phyloP scores from a whole-genome alignment of 2,329 filamentous ascomycete species.

The Phaeosphaeriaceae sp. region DNA sequence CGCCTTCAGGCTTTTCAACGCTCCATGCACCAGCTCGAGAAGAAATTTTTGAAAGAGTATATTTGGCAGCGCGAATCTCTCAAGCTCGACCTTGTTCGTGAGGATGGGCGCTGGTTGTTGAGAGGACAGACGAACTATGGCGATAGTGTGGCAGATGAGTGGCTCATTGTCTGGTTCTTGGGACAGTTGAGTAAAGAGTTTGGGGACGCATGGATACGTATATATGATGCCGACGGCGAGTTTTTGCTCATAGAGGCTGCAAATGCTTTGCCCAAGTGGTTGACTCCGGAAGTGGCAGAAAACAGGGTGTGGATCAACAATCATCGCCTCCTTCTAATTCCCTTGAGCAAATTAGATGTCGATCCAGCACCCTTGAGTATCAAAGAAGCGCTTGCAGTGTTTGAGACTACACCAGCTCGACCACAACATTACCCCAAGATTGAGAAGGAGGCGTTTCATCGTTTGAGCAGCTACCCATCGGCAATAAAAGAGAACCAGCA shows the following conservation, averaged over 20 bases:
- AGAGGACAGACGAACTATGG: slow-evolving; percentile 84
- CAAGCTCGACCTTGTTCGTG: slow-evolving; percentile 65
- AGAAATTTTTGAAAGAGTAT: slow-evolving; percentile 76
- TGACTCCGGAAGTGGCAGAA: slow-evolving; percentile 87
- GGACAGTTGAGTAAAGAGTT: slow-evolving; percentile 78
- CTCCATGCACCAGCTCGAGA: slow-evolving; percentile 67
- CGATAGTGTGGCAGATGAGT: slow-evolving; percentile 96
- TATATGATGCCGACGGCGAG: slow-evolving; percentile 89
- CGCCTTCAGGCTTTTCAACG: slow-evolving; percentile 76
- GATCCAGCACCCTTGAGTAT: slow-evolving; percentile 60
- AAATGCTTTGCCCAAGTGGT: slow-evolving; percentile 83
- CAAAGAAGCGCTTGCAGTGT: slow-evolving; percentile 66
- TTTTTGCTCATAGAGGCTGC: slow-evolving; percentile 95
- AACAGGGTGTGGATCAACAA: slow-evolving; percentile 89
- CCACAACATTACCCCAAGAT: slow-evolving; percentile 76
- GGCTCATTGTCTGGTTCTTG: slow-evolving; percentile 91
- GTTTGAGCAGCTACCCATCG: slow-evolving; percentile 80
- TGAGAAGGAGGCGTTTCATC: slow-evolving; percentile 89
- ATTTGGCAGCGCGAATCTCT: slow-evolving; percentile 95
- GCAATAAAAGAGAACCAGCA: slow-evolving; percentile 80
- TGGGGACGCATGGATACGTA: slow-evolving; percentile 77
- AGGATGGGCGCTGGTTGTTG: slow-evolving; percentile 68
- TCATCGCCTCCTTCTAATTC: slow-evolving; percentile 77
- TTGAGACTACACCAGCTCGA: slow-evolving; percentile 62
- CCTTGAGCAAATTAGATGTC: slow-evolving; percentile 50